Base-by-base conservation (phyloP, 2,329 filamentous ascomycete genomes). In the Coccinonectria pachysandricola region DNA sequence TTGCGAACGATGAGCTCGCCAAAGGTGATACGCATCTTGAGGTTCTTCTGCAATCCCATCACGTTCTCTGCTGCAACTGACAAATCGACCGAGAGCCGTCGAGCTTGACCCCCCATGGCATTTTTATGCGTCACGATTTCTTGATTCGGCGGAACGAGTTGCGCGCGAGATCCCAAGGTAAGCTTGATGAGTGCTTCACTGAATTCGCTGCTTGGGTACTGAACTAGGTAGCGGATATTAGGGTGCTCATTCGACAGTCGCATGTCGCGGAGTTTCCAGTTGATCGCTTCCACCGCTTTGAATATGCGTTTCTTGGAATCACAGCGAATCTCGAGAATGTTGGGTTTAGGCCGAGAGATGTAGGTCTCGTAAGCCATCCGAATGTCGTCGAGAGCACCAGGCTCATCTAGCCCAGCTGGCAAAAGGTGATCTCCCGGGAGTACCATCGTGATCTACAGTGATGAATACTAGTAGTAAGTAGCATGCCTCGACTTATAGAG, bases 11-110 rank as follows among this genome's bases (percentile, higher is more conserved):
- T 37, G 2, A 57, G 19, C 8, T 37, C 40, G 2, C 53, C 55
- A 34, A 56, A 56, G 23, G 39, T 43, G 26, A 57, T 39, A 3
- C 47, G 38, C 44, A 58, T 50, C 12, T 33, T 42, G 16, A 57
- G 31, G 2, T 36, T 28, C 16, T 46, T 38, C 5, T 34, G 36
- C 8, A 50, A 19, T 8, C 39, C 34, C 26, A 41, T 44, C 5
- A 57, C 20, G 1, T 39, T 30, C 9, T 50, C 41, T 7, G 37
- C 38, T 2, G 47, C 38, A 4, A 34, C 24, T 11, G 28, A 14
- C 9, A 55, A 27, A 6, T 37, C 33, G 2, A 25, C 16, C 2
- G 23, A 24, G 8, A 54, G 39, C 11, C 43, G 34, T 1, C 28
- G n/a, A 4, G 47, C 21, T 16, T 37, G 33, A 2, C 32, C 26